Base-by-base conservation (phyloP, 176 grass and related monocot genomes). In the Zoysia pacifica region DNA sequence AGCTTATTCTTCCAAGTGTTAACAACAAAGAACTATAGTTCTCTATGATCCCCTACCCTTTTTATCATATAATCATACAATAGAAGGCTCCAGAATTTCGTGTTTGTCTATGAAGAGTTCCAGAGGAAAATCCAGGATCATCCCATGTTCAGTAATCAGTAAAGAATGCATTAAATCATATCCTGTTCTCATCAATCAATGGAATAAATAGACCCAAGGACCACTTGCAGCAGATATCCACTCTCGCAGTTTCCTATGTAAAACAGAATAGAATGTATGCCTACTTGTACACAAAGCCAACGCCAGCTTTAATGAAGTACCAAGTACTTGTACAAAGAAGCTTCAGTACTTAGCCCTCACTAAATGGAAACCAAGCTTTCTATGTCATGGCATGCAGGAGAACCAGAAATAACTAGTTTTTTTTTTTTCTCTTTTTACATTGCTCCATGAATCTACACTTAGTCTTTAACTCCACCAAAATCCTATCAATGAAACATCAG, bases 151-250 rank as follows among this genome's bases (percentile, higher is more conserved):
- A 72, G 72, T 28, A 28, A 28, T 28, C 28, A 28, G 28, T 74
- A 51, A 81, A 77, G 42, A 81, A 58, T 72, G 59, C 72, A 89
- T 81, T 85, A 77, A 85, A 78, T 73, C 77, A 72, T 56, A 72
- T 72, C 72, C 82, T 66, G 48, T 12, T 5, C 59, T 74, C 72
- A 89, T 81, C n/a, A 81, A 72, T 85, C 44, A 16, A 85, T 82
- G 12, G 59, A 73, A 73, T 83, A 78, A 87, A 82, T 78, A 64
- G 67, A 81, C 58, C 49, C 72, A 72, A 71, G 87, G 82, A 77
- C 77, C 87, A 89, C 82, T 65, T 80, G 76, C 72, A 85, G 82
- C 58, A 89, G 56, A 80, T 59, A 89, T 76, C 64, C 28, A 28
- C 59, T 65, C 65, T 67, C 48, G 48, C 69, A 71, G 9, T 75